phyloP scores from a whole-genome alignment of 352 stramenopile genomes.

The Phytophthora sansomeana region DNA sequence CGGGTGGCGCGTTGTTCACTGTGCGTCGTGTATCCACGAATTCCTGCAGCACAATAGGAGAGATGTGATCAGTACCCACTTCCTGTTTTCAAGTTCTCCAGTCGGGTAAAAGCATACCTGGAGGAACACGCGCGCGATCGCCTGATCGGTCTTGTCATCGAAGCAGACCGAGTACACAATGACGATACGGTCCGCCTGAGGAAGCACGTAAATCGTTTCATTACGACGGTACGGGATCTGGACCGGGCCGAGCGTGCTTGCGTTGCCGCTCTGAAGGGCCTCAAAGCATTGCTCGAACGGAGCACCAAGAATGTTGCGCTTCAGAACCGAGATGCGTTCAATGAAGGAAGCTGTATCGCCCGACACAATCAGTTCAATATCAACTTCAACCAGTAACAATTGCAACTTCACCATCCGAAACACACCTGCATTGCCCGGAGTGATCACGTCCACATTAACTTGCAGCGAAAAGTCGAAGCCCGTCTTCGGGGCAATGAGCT shows the following conservation, averaged over 20 bases:
- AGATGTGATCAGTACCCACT: background rate
- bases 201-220: constrained; percentile 89
- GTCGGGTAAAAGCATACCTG: constrained; percentile 45
- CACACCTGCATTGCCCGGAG: constrained; percentile 68
- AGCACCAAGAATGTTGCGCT: constrained; percentile 82
- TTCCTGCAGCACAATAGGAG: constrained; percentile 58
- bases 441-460: constrained; percentile 83
- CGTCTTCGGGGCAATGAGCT: constrained; percentile 65
- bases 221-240: constrained; percentile 90
- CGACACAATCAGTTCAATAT: constrained; percentile 2
- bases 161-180: constrained; percentile 95
- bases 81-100: too few species aligned
- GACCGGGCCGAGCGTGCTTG: constrained; percentile 61
- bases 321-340: constrained; percentile 75
- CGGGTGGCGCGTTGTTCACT: constrained; percentile 95
- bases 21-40: constrained; percentile 93
- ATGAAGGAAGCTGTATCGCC: constrained; percentile 66
- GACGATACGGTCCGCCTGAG: constrained; percentile 89
- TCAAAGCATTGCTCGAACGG: constrained; percentile 89
- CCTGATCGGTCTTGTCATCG: constrained; percentile 93
- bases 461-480: constrained; percentile 86
- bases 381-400: background rate
- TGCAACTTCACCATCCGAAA: background rate
- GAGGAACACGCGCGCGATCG: constrained; percentile 92
- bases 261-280: constrained; percentile 72